phyloP scores from a whole-genome alignment of 23 red algal species.

The Agarophyton chilense region DNA sequence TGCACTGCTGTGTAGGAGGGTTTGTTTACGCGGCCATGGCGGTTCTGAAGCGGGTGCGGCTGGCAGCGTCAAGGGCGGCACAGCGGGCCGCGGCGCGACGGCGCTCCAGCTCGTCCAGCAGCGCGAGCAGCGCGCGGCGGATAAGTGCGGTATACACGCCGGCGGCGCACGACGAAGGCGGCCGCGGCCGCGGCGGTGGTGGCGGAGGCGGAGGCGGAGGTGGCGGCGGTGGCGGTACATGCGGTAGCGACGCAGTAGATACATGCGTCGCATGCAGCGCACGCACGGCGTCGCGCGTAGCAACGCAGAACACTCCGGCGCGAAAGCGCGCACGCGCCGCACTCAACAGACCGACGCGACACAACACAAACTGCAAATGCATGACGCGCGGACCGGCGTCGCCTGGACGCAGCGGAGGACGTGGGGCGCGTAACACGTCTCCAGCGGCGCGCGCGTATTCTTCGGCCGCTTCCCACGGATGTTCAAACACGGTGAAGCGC shows the following conservation, averaged over 20 bases:
- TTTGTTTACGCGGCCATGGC: constrained; percentile 32
- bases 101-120: constrained; percentile 19
- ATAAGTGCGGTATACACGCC: constrained; percentile 27
- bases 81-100: neutral
- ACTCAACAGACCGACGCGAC: neutral
- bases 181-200: too few relatives aligned
- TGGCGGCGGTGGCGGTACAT: too few relatives aligned
- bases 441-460: neutral
- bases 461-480: constrained; percentile 21
- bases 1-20: neutral
- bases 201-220: too few relatives aligned
- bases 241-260: too few relatives aligned
- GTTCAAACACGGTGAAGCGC: constrained; percentile 1
- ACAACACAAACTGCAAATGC: constrained; percentile 34
- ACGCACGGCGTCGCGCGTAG: neutral
- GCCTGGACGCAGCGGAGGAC: neutral
- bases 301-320: constrained; percentile 7
- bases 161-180: too few relatives aligned
- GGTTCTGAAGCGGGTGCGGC: neutral
- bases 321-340: neutral
- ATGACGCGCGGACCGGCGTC: constrained; percentile 19
- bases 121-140: neutral
- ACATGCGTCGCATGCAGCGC: too few relatives aligned
- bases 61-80: neutral
- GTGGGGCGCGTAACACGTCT: neutral